These are phyloP conservation scores for Circinella umbellata DNA, from an alignment of 371 early-diverging fungal genomes.

Conservation along the genomic window DNA sequence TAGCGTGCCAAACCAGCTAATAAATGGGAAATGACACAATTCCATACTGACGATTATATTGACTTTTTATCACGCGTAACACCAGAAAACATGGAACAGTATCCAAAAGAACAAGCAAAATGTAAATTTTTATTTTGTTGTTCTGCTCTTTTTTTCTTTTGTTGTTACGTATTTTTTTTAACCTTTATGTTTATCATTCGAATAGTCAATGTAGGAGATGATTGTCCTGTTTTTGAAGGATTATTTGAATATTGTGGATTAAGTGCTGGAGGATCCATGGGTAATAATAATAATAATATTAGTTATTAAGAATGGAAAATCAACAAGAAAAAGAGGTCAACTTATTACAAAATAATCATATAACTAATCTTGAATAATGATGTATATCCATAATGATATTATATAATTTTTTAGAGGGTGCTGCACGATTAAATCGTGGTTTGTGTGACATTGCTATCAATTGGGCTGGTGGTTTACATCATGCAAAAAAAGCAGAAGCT, in stretches of 20 bases:
- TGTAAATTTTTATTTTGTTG: conserved; percentile 56
- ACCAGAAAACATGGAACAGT: conserved; percentile 81
- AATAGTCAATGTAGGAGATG: conserved; percentile 63
- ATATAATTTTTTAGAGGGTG: conserved; percentile 59
- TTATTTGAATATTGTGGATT: conserved; percentile 90
- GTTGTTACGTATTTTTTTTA: conserved; percentile 27
- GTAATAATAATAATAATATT: conserved; percentile 20
- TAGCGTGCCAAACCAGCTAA: conserved; percentile 77
- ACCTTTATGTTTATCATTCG: conserved; percentile 19
- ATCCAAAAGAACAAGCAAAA: conserved; percentile 63
- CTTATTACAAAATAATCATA: too few species aligned
- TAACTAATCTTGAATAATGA: too few species aligned
- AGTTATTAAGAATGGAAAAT: too few species aligned
- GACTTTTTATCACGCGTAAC: conserved; percentile 90
- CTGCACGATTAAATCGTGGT: conserved; percentile 83
- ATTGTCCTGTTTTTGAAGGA: conserved; percentile 96
- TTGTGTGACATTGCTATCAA: conserved; percentile 90
- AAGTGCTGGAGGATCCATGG: conserved; percentile 92
- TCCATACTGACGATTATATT: conserved; percentile 97
- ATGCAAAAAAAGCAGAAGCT: conserved; percentile 93
- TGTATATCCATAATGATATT: too few species aligned
- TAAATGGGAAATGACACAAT: conserved; percentile 88
- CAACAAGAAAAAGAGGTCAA: too few species aligned
- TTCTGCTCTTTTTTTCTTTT: neutral
- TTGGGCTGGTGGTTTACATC: conserved; percentile 97